Percentiles rank a stretch among this genome's conserved stretches.
Evolutionary conservation across 352 stramenopile species (phyloP).

Genomic region (Globisporangium apiculatum): DNA sequence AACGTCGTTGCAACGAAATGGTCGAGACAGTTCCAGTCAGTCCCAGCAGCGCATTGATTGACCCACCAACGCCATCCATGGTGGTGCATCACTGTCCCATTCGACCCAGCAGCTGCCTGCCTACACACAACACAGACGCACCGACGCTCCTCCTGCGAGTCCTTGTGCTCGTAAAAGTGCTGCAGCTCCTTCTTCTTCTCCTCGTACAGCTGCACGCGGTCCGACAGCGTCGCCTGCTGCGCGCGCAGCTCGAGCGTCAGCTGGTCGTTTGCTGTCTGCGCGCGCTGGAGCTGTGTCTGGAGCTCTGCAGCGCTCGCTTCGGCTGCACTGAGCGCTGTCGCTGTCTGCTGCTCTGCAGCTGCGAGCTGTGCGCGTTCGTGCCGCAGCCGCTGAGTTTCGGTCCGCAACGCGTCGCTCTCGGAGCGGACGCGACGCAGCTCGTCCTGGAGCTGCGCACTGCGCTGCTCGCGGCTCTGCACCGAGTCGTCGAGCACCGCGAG

Average conservation of each 20-base stretch:
- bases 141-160: constrained; percentile 41
- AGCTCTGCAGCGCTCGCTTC: constrained; percentile 31
- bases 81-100: no score
- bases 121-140: constrained; percentile 4
- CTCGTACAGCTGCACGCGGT: constrained; percentile 48
- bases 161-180: constrained; percentile 52
- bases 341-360: constrained; percentile 28
- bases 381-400: constrained; percentile 23
- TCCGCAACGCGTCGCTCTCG: constrained; percentile 8
- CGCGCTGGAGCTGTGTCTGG: constrained; percentile 43
- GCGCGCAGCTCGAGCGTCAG: constrained; percentile 51
- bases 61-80: no score
- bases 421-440: constrained; percentile 20
- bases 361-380: constrained; percentile 25
- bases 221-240: constrained; percentile 33
- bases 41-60: no score
- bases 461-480: constrained; percentile 21
- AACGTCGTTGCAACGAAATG: no score
- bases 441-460: constrained; percentile 18
- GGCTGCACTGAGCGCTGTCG: constrained; percentile 16
- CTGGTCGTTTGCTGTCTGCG: constrained; percentile 49
- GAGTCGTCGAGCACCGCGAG: constrained; percentile 28
- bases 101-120: no score
- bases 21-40: no score
- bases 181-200: constrained; percentile 64